phyloP scores from a whole-genome alignment of 345 rosid genomes.

The Aquilaria yunnanensis region DNA sequence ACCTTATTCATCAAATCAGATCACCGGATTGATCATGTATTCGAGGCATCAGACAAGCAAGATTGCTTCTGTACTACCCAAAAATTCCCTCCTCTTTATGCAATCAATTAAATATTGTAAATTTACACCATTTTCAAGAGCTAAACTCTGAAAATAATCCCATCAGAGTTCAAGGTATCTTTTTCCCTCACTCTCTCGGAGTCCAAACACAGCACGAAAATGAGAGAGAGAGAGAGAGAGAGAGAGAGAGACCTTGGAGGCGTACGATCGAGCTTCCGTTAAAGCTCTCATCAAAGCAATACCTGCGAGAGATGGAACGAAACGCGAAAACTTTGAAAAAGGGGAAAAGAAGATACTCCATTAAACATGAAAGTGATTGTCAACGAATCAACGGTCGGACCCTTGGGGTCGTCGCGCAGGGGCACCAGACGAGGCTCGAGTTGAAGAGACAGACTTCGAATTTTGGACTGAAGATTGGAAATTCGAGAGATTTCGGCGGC shows the following conservation, averaged over 20 bases:
- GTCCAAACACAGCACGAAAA: background rate
- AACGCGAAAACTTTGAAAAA: too few relatives aligned
- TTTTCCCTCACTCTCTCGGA: background rate
- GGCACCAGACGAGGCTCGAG: constrained; percentile 2
- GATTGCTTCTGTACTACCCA: background rate
- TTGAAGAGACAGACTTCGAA: background rate
- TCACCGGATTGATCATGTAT: background rate
- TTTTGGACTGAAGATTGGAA: constrained; percentile 4
- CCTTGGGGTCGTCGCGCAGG: background rate
- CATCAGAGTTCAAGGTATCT: background rate
- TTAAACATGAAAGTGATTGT: too few relatives aligned
- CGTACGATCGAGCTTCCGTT: constrained; percentile 1
- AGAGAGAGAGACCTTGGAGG: background rate
- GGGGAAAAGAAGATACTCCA: too few relatives aligned
- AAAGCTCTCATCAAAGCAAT: background rate
- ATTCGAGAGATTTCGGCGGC: background rate
- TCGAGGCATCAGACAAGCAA: background rate
- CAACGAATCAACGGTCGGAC: too few relatives aligned
- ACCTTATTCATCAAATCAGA: background rate
- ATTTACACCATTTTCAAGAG: background rate
- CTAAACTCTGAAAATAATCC: background rate
- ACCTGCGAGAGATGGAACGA: background rate
- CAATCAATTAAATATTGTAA: background rate
- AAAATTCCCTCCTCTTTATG: too few relatives aligned
- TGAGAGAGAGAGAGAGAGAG: background rate